Percentiles rank a stretch among this genome's conserved stretches.
Conservation (phyloP, 192 early-diverging fungal species). For the Paraglomus brasilianum region DNA sequence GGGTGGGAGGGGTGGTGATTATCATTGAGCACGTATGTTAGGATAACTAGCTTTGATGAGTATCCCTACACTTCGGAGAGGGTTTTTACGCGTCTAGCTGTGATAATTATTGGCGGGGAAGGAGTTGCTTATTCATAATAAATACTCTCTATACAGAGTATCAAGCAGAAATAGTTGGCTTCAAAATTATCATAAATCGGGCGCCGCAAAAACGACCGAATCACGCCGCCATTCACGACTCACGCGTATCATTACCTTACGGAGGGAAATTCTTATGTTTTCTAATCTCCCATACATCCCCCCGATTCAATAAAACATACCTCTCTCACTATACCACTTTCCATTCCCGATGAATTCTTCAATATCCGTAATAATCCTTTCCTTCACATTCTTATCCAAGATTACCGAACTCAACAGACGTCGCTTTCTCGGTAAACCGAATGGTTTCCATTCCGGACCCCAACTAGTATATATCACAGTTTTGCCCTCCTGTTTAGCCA, state of each 20-base stretch:
- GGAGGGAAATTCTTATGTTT: neutral
- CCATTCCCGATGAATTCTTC: constrained; percentile 75
- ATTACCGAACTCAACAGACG: constrained; percentile 71
- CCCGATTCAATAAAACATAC: constrained; percentile 30
- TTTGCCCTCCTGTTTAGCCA: constrained; percentile 90
- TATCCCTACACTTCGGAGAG: no score
- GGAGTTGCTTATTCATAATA: no score
- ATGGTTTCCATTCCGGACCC: constrained; percentile 96
- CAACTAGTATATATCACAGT: constrained; percentile 94
- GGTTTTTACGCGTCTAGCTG: no score
- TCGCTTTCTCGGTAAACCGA: constrained; percentile 87
- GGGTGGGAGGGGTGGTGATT: neutral
- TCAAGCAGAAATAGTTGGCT: no score
- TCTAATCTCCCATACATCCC: neutral
- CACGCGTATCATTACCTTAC: neutral
- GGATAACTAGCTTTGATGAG: no score
- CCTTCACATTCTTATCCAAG: constrained; percentile 65
- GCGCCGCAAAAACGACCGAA: neutral
- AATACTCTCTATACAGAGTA: neutral
- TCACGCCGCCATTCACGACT: neutral
- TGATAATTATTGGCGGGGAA: no score
- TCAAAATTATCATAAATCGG: no score
- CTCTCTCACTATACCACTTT: constrained; percentile 80
- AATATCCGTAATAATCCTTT: constrained; percentile 69
- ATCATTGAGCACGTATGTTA: neutral